phyloP scores from a whole-genome alignment of 1,284 basidiomycete species.

The Cryptococcus sp. region DNA sequence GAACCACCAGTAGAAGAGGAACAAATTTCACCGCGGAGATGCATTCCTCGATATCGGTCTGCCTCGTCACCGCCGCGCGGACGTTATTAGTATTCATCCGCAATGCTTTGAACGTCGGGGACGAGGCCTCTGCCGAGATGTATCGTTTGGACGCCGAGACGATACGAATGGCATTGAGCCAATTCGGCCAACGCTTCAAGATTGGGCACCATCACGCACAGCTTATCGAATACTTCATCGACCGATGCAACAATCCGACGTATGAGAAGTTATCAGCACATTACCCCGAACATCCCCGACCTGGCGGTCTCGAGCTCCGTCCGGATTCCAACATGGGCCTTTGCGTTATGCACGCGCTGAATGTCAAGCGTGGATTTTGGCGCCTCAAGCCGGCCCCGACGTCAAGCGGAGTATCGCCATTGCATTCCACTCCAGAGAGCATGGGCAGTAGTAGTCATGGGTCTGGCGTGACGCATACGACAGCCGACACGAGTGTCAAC shows the following conservation, averaged over 20 bases:
- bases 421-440: conserved; percentile 34
- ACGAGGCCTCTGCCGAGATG: conserved; percentile 30
- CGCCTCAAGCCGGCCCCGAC: conserved; percentile 4
- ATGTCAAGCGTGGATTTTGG: conserved; percentile 51
- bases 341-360: conserved; percentile 45
- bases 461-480: too few species aligned
- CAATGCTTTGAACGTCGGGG: conserved; percentile 41
- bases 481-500: too few species aligned
- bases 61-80: conserved; percentile 44
- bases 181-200: conserved; percentile 44
- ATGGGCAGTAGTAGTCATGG: background rate
- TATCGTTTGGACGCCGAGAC: conserved; percentile 43
- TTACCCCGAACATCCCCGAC: conserved; percentile 49
- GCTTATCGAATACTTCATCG: conserved; percentile 51
- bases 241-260: conserved; percentile 43
- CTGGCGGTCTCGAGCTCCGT: conserved; percentile 38
- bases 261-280: conserved; percentile 45
- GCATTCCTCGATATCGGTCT: conserved; percentile 46
- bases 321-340: conserved; percentile 36
- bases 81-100: conserved; percentile 45
- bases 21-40: conserved; percentile 38
- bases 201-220: conserved; percentile 51
- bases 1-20: conserved; percentile 18
- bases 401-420: conserved; percentile 27
- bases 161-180: conserved; percentile 35